Conservation (phyloP, 73 alveolate genomes). For the Urostyla sp. region DNA sequence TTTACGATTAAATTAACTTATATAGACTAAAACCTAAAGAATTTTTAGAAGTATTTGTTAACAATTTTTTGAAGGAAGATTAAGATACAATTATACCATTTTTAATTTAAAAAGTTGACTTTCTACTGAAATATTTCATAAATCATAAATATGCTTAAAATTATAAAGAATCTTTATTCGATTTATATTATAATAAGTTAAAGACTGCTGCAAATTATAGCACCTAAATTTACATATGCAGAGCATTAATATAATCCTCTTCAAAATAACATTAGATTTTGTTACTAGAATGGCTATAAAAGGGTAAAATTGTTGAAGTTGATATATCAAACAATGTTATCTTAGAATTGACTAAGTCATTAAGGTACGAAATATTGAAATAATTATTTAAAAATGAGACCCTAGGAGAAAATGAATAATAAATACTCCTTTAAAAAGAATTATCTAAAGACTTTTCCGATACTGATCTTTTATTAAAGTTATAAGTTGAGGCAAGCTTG, state of each 20-base stretch:
- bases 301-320: constrained; percentile 16
- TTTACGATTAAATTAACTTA: constrained; percentile 2
- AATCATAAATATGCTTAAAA: not conserved
- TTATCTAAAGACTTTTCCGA: not conserved
- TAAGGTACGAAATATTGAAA: constrained; percentile 15
- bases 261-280: not conserved
- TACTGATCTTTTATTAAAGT: not conserved
- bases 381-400: not conserved
- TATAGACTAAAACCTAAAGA: constrained; percentile 3
- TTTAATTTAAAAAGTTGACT: not conserved
- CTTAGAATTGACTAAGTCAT: not conserved
- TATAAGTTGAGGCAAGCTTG: not conserved
- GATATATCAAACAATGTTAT: not conserved
- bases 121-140: not conserved
- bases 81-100: not conserved
- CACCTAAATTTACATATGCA: not conserved
- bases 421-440: not conserved
- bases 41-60: constrained; percentile 14
- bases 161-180: not conserved
- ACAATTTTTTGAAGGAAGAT: constrained; percentile 3
- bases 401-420: not conserved
- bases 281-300: constrained; percentile 13
- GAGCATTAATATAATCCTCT: not conserved
- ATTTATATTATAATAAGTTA: no score
- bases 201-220: not conserved